phyloP scores from a whole-genome alignment of 257 asterid species.

The Craterostigma plantagineum region DNA sequence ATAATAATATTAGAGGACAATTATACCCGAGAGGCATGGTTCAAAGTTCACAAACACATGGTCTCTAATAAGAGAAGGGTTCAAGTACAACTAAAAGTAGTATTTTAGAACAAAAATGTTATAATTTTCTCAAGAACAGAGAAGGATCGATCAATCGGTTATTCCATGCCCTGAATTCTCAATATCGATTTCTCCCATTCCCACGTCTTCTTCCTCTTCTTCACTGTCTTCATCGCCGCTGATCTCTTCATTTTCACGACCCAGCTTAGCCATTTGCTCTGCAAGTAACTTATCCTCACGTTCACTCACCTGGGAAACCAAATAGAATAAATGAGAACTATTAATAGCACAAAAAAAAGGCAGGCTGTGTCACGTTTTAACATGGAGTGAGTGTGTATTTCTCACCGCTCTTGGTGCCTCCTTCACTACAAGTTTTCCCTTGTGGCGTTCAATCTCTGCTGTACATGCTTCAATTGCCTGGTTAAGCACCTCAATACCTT shows the following conservation, averaged over 20 bases:
- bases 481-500: conserved; percentile 64
- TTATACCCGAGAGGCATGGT: no score
- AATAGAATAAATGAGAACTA: no score
- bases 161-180: conserved; percentile 33
- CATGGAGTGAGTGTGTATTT: conserved; percentile 1
- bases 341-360: no score
- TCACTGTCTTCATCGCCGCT: conserved; percentile 83
- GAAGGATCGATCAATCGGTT: conserved; percentile 11
- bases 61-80: no score
- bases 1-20: no score
- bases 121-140: no score
- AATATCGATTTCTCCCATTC: conserved; percentile 78
- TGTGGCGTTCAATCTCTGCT: conserved; percentile 14
- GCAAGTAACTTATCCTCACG: conserved; percentile 79
- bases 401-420: conserved; percentile 91
- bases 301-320: conserved; percentile 61
- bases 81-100: no score
- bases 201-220: conserved; percentile 78
- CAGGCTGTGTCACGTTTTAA: no score
- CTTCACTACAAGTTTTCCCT: conserved; percentile 77
- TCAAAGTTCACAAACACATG: no score
- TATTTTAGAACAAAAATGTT: no score
- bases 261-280: conserved; percentile 62
- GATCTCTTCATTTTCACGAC: conserved; percentile 61
- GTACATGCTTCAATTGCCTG: conserved; percentile 84